Evolutionary conservation across 1,139 yeast genomes (phyloP).

Genomic region (Protomyces gravidus): DNA sequence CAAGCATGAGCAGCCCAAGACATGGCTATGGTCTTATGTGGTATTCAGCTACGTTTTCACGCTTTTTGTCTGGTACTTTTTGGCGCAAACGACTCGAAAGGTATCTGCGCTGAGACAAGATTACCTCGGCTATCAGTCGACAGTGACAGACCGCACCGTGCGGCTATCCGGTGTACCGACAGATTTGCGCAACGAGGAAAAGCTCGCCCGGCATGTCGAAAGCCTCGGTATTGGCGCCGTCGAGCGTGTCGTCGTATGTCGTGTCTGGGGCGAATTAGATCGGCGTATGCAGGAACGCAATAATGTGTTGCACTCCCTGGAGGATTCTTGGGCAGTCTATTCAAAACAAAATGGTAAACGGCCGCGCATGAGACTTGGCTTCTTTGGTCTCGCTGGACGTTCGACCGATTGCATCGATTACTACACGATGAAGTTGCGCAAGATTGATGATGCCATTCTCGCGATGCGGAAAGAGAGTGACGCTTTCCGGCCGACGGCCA

Average conservation of each 20-base stretch:
- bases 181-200: conserved; percentile 63
- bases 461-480: conserved; percentile 45
- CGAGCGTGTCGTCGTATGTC: conserved; percentile 66
- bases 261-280: conserved; percentile 78
- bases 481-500: conserved; percentile 45
- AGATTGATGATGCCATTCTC: conserved; percentile 55
- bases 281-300: conserved; percentile 58
- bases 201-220: conserved; percentile 68
- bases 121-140: conserved; percentile 80
- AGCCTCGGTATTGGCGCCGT: conserved; percentile 75
- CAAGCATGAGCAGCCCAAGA: conserved; percentile 33
- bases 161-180: conserved; percentile 89
- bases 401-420: conserved; percentile 62
- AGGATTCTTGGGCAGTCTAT: conserved; percentile 73
- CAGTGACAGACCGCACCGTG: conserved; percentile 88
- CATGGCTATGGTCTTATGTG: conserved; percentile 70
- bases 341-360: conserved; percentile 37
- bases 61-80: conserved; percentile 55
- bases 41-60: conserved; percentile 84
- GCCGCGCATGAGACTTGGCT: conserved; percentile 47
- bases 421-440: conserved; percentile 54
- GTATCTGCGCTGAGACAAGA: conserved; percentile 75
- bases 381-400: conserved; percentile 53
- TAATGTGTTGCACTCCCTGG: conserved; percentile 54
- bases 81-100: conserved; percentile 63